phyloP scores from a whole-genome alignment of 306 rosid genomes.

The Rosa multiflora region DNA sequence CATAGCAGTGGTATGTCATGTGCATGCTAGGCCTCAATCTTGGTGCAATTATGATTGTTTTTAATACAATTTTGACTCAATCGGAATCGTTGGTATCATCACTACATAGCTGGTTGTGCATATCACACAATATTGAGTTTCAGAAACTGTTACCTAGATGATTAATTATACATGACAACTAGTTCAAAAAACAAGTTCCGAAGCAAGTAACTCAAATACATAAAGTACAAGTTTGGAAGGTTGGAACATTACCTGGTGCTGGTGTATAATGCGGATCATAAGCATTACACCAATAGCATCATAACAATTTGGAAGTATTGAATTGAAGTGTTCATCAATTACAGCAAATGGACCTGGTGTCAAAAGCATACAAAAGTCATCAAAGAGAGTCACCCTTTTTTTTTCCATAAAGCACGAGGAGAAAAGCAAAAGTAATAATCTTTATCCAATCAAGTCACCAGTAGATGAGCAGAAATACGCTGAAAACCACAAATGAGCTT shows the following conservation, averaged over 20 bases:
- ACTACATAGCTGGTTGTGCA: not conserved
- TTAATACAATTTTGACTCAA: not conserved
- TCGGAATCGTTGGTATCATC: not conserved
- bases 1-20: not conserved
- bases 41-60: not conserved
- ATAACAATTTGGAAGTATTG: constrained; percentile 79
- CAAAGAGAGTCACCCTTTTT: not conserved
- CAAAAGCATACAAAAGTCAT: constrained; percentile 25
- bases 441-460: constrained; percentile 13
- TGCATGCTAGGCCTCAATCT: not conserved
- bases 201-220: not conserved
- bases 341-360: constrained; percentile 81
- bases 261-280: constrained; percentile 86
- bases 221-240: not conserved
- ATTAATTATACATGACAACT: not conserved
- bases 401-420: not conserved
- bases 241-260: constrained; percentile 67
- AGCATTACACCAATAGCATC: constrained; percentile 94
- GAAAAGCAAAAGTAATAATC: not conserved
- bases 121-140: not conserved
- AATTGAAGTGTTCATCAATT: constrained; percentile 79
- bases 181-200: not conserved
- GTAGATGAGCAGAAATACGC: constrained; percentile 1
- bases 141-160: not conserved
- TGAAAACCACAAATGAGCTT: not conserved